Conservation (phyloP, 352 stramenopile species). For the Pythium myriotylum region DNA sequence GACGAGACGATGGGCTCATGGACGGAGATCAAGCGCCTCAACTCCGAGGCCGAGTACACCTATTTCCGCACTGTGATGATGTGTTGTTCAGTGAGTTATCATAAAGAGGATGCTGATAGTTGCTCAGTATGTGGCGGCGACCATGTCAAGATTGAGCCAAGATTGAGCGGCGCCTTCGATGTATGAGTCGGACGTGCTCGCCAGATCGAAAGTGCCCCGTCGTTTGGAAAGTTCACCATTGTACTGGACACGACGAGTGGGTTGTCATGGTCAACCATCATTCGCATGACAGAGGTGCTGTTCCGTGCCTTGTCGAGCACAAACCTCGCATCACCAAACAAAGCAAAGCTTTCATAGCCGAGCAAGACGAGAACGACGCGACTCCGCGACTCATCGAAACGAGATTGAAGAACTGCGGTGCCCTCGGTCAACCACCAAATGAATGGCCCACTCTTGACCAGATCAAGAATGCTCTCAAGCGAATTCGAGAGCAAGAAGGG, state of each 20-base stretch:
- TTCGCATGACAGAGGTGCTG: neutral
- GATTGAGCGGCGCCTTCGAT: constrained; percentile 4
- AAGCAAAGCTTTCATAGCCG: neutral
- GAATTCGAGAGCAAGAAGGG: constrained; percentile 5
- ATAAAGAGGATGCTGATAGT: neutral
- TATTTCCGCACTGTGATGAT: neutral
- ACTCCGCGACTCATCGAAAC: neutral
- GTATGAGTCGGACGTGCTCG: neutral
- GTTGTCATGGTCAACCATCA: constrained; percentile 1
- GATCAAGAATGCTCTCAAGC: neutral
- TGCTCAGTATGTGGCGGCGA: constrained; percentile 8
- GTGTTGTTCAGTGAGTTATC: constrained; percentile 12
- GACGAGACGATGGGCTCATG: no score
- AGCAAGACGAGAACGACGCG: neutral
- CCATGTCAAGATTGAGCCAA: no score
- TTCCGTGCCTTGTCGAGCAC: neutral
- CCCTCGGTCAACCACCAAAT: neutral
- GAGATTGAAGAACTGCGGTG: neutral
- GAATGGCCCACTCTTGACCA: neutral
- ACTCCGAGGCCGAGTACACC: neutral
- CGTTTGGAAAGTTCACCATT: constrained; percentile 11
- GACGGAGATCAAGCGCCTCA: neutral
- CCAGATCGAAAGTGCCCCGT: neutral
- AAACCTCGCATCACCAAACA: neutral
- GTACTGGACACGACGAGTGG: neutral